These are phyloP conservation scores for Dryadomyces quercus-mongolicae DNA, from an alignment of 2,329 filamentous ascomycete genomes.

Conservation along the genomic window DNA sequence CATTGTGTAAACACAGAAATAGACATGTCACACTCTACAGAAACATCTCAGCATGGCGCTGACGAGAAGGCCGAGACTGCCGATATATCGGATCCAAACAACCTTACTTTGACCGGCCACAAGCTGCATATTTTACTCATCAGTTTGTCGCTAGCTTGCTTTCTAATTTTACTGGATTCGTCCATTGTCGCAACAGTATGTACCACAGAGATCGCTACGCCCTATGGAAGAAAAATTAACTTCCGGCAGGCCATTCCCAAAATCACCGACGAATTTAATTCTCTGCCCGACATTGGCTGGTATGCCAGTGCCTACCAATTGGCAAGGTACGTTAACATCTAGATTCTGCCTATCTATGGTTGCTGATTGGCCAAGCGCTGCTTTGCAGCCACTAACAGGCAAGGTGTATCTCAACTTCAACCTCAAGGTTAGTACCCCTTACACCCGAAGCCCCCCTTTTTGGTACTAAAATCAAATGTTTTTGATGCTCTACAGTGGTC, in stretches of 20 bases:
- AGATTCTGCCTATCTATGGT: background rate
- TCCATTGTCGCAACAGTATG: conserved; percentile 12
- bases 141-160: conserved; percentile 7
- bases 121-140: background rate
- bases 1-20: too few relatives aligned
- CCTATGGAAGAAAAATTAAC: too few relatives aligned
- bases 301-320: conserved; percentile 13
- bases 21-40: too few relatives aligned
- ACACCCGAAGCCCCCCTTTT: background rate
- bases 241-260: conserved; percentile 9
- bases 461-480: too few relatives aligned
- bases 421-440: conserved; percentile 19
- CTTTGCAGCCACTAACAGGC: conserved; percentile 38
- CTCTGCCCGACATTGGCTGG: conserved; percentile 12
- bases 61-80: background rate
- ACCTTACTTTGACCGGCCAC: background rate
- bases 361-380: conserved; percentile 21
- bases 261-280: conserved; percentile 13
- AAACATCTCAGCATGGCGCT: too few relatives aligned
- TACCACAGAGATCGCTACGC: background rate
- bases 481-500: conserved; percentile 19
- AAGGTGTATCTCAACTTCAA: conserved; percentile 34
- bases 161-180: conserved; percentile 13
- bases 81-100: background rate
- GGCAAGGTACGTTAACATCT: conserved; percentile 2